Conservation (phyloP, 257 asterid genomes). For the Phtheirospermum japonicum region DNA sequence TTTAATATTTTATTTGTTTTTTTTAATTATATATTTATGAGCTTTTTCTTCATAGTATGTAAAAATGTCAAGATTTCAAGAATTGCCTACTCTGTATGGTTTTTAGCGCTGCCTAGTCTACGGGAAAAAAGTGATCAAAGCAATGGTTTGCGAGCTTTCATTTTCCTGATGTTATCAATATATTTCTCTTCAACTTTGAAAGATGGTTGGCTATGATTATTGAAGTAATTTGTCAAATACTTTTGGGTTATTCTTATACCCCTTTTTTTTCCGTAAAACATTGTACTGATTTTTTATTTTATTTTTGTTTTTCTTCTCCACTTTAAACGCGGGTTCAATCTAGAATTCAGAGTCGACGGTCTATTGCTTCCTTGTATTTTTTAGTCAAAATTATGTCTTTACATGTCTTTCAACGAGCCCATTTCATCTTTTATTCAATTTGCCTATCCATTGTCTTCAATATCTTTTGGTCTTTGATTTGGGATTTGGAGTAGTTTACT, state of each 20-base stretch:
- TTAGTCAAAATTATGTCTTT: neutral
- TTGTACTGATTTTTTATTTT: too few species aligned
- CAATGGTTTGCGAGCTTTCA: constrained; percentile 28
- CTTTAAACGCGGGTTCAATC: too few species aligned
- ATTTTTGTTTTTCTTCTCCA: neutral
- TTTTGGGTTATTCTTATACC: neutral
- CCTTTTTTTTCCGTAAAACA: too few species aligned
- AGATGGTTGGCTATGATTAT: constrained; percentile 34
- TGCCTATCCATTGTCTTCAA: too few species aligned
- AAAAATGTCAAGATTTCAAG: constrained; percentile 15
- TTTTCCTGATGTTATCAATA: constrained; percentile 14
- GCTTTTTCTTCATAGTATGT: neutral
- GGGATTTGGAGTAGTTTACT: too few species aligned
- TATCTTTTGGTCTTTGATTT: too few species aligned
- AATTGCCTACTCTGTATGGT: constrained; percentile 22
- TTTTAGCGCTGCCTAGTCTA: neutral
- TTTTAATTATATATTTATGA: constrained; percentile 5
- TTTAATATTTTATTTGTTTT: constrained; percentile 22
- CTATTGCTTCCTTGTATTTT: neutral
- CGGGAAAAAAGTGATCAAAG: constrained; percentile 23
- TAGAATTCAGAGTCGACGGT: too few species aligned
- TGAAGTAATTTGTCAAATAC: constrained; percentile 11
- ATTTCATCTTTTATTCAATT: too few species aligned
- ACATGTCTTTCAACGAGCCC: too few species aligned
- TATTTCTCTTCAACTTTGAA: constrained; percentile 24